phyloP scores from a whole-genome alignment of 331 rosid species.

The Pyracantha coccinea region DNA sequence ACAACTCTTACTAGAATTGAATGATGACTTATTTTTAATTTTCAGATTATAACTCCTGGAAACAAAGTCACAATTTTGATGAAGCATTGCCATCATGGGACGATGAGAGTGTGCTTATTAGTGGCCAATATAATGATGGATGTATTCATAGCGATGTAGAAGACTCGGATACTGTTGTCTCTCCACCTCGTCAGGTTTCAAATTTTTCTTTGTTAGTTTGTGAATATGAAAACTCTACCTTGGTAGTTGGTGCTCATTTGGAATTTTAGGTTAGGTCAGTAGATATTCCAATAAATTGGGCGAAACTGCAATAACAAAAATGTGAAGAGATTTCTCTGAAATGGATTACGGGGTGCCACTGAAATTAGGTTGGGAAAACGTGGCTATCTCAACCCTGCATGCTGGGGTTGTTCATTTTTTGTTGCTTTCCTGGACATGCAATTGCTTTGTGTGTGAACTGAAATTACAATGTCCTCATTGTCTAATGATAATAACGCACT shows the following conservation, averaged over 20 bases:
- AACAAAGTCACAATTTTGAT: conserved; percentile 3
- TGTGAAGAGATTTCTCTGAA: neutral
- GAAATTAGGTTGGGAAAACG: neutral
- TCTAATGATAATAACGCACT: neutral
- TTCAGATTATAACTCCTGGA: conserved; percentile 7
- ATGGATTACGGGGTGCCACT: neutral
- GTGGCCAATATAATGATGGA: neutral
- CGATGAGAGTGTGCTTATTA: conserved; percentile 4
- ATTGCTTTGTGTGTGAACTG: neutral
- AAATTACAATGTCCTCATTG: neutral
- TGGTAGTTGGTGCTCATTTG: neutral
- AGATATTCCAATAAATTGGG: neutral
- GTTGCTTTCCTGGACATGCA: neutral
- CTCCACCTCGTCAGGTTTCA: conserved; percentile 15
- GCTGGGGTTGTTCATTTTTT: neutral
- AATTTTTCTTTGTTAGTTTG: neutral
- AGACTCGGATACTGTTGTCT: conserved; percentile 5
- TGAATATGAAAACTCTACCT: neutral
- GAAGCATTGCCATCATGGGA: conserved; percentile 18
- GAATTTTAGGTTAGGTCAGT: neutral
- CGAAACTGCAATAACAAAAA: neutral
- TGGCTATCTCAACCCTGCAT: neutral
- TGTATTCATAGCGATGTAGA: neutral
- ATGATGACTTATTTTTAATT: neutral
- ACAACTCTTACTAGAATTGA: neutral